A percentile compares a stretch with the other conserved stretches of the same genome.
Conservation (phyloP, 2,329 filamentous ascomycete genomes). For the Aureobasidium sp. region DNA sequence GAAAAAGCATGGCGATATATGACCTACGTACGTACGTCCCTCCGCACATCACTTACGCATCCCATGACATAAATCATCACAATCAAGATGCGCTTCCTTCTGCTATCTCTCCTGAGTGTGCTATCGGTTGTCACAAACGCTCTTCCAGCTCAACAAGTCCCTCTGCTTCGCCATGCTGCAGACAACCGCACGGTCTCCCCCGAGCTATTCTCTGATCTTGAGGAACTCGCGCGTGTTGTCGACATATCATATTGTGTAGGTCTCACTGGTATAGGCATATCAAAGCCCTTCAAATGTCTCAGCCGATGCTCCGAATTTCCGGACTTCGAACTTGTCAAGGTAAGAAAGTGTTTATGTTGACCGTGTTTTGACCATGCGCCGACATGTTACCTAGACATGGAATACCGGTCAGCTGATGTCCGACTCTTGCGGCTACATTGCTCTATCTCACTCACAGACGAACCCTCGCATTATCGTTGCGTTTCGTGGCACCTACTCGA, state of each 20-base stretch:
- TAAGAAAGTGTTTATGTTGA: slow-evolving; percentile 22
- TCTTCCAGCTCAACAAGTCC: slow-evolving; percentile 22
- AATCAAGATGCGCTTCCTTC: slow-evolving; percentile 14
- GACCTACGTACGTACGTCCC: neutral
- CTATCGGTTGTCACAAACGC: slow-evolving; percentile 18
- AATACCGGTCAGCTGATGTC: slow-evolving; percentile 79
- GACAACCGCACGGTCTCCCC: slow-evolving; percentile 44
- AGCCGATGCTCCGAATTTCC: slow-evolving; percentile 82
- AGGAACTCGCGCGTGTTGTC: slow-evolving; percentile 82
- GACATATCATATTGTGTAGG: slow-evolving; percentile 95
- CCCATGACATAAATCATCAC: slow-evolving; percentile 13
- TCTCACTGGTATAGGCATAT: slow-evolving; percentile 71
- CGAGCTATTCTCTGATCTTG: slow-evolving; percentile 68
- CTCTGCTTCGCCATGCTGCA: slow-evolving; percentile 25
- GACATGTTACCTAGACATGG: slow-evolving; percentile 53
- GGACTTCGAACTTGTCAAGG: slow-evolving; percentile 63
- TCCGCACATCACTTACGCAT: slow-evolving; percentile 15
- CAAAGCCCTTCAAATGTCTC: slow-evolving; percentile 73
- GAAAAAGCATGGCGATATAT: slow-evolving; percentile 8
- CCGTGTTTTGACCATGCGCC: neutral
- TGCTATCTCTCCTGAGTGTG: neutral
- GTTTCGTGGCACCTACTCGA: slow-evolving; percentile 89
- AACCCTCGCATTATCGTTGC: slow-evolving; percentile 67
- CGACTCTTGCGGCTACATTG: slow-evolving; percentile 91
- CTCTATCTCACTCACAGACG: slow-evolving; percentile 62